Conservation (phyloP, 345 rosid genomes). For the Camelina laxa region DNA sequence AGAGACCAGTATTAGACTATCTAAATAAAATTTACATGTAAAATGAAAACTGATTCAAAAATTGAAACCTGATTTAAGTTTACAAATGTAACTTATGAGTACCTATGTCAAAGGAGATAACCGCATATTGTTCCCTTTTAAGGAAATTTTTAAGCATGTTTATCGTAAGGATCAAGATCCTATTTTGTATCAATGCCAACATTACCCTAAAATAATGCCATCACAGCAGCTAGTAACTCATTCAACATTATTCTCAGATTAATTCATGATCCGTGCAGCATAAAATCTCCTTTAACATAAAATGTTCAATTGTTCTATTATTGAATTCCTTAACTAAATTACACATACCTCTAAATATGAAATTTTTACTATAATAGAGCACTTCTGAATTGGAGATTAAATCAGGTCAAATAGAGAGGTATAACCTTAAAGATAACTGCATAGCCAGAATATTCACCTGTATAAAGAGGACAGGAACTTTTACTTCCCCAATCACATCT, state of each 20-base stretch:
- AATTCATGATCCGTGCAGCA: constrained; percentile 19
- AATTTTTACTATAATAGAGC: constrained; percentile 14
- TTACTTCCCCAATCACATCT: constrained; percentile 67
- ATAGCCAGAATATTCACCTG: constrained; percentile 58
- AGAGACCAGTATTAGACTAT: constrained; percentile 13
- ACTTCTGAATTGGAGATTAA: constrained; percentile 10
- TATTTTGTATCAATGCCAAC: constrained; percentile 21
- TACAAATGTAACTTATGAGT: constrained; percentile 13
- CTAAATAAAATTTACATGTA: constrained; percentile 6
- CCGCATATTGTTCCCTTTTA: constrained; percentile 5
- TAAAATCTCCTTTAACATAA: constrained; percentile 20
- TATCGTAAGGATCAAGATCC: constrained; percentile 18
- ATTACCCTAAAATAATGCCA: constrained; percentile 27
- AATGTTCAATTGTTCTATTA: constrained; percentile 1
- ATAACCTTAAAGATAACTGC: constrained; percentile 20
- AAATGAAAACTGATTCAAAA: constrained; percentile 25
- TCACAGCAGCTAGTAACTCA: constrained; percentile 14
- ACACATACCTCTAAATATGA: constrained; percentile 8
- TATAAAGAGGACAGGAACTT: constrained; percentile 91
- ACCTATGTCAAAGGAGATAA: constrained; percentile 1
- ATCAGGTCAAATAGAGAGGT: constrained; percentile 1
- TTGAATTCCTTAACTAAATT: constrained; percentile 12
- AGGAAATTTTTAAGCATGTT: neutral
- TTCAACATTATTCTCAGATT: constrained; percentile 16
- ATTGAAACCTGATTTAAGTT: constrained; percentile 20